Percentiles rank a stretch among this genome's conserved stretches.
These are phyloP conservation scores for Glutinoglossum americanum DNA, from an alignment of 495 filamentous ascomycete species.

Conservation along the genomic window DNA sequence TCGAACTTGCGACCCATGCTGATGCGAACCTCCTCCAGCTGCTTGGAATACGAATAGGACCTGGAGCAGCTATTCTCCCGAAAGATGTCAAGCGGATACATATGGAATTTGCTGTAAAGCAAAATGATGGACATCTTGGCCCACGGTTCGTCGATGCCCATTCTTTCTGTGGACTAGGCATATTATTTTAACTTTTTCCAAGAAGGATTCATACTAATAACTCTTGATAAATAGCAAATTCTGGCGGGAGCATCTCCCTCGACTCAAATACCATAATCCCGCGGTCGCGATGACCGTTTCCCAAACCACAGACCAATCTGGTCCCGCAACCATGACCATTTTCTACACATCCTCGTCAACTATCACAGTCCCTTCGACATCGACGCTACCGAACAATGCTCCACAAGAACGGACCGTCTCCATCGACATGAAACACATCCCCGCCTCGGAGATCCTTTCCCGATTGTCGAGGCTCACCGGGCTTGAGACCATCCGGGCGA, in stretches of 20 bases:
- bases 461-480: constrained; percentile 47
- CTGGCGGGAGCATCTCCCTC: constrained; percentile 61
- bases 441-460: constrained; percentile 41
- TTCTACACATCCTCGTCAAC: constrained; percentile 32
- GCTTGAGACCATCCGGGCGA: constrained; percentile 35
- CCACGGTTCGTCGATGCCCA: constrained; percentile 34
- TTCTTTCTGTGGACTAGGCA: too few species aligned
- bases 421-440: constrained; percentile 41
- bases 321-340: constrained; percentile 47
- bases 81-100: constrained; percentile 64
- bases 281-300: constrained; percentile 60
- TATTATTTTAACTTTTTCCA: not conserved
- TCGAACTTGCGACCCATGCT: not conserved
- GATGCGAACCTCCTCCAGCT: constrained; percentile 25
- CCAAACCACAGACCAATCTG: constrained; percentile 32
- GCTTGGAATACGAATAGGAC: constrained; percentile 48
- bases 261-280: constrained; percentile 89
- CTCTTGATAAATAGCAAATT: constrained; percentile 38
- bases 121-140: constrained; percentile 52
- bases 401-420: constrained; percentile 21
- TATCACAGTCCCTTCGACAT: constrained; percentile 10
- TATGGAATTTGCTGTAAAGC: constrained; percentile 50
- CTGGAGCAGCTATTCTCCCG: constrained; percentile 63
- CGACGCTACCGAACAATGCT: constrained; percentile 20
- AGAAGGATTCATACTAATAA: not conserved